Evolutionary conservation across 306 rosid genomes (phyloP), one percentile per base, ranked within the genome.

Genomic region (Prunus mume): DNA sequence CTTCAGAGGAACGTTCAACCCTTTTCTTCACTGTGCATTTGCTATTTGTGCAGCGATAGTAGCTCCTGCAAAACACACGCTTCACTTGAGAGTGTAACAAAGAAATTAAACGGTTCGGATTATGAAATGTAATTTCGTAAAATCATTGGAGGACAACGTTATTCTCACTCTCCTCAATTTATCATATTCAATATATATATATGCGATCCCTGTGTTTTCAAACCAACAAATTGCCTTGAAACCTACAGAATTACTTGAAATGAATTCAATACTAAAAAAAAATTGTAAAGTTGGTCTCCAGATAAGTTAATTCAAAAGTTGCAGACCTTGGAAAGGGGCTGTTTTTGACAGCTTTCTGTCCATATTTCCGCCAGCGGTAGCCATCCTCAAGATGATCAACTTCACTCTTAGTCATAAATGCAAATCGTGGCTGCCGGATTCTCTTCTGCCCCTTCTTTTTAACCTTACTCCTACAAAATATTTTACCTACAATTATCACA

Each of bases 351-450:
- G 98, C 98, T 78, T 95, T 95, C 83, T 95, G 98, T 55, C 98
- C 98, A 87, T 95, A 95, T 83, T 95, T 95, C 72, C 98, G 76
- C 98, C 98, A 95, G 61, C 98, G 87, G 81, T 95, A 95, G 72
- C 98, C 98, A 81, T 95, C 98, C 79, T 95, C 98, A 60, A 95
- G 97, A 79, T 95, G 87, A 88, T 95, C 98, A 67, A 92, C 88
- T 82, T 95, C 97, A 68, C 97, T 95, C 83, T 95, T 95, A 0
- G 98, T 95, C 97, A 95, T 83, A 78, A 95, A 95, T 49, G 97
- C 98, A 85, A 92, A 86, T 77, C 98, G 84, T 8, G 90, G 97
- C 79, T 89, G 97, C 89, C 93, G 87, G 55, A 95, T 83, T 83
- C 97, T 88, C 87, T 90, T 90, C 84, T 88, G 91, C 85, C 90